Evolutionary conservation across 108 stramenopile species (phyloP), one percentile per base, ranked within the genome.

Genomic region (Schizochytrium sp.): DNA sequence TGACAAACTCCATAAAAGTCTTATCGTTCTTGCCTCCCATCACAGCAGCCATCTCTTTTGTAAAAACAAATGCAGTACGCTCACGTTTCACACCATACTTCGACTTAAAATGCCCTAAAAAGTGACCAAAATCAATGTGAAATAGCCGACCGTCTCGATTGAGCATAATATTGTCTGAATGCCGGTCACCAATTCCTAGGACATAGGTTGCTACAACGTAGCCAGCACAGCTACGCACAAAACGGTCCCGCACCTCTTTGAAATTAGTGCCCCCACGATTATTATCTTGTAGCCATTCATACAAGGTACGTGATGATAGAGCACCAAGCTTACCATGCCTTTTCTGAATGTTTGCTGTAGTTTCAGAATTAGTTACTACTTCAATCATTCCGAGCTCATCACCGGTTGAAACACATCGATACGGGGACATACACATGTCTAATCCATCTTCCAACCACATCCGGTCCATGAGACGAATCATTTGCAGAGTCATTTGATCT

Each of bases 401-500:
- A 7, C 94, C 92, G n/a, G 94, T 94, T 60, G 88, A 87, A 12
- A 95, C 61, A 90, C 93, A 93, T 2, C 90, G 57, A 88, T 94
- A 95, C 15, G 92, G 59, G 61, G 45, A 76, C 88, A 91, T 73
- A 17, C 61, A 61, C 12, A 91, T 53, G 72, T 92, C 92, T 13
- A 93, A 57, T 46, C 89, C 89, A 15, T 93, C 92, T 4, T 50
- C 89, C 72, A 91, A 91, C 93, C 94, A 93, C 55, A 94, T 57
- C 53, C 42, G 50, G 87, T 95, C 91, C 94, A 95, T 95, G 38
- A 95, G 57, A 42, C 91, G 83, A 7, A 95, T 46, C 57, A 95
- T 61, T 72, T 95, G 94, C 72, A 95, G 89, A 10, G 92, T 94
- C 58, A 95, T 91, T 89, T 93, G 93, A 90, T 95, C 94, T 89